These are phyloP conservation scores for Parasitella parasitica DNA, from an alignment of 371 early-diverging fungal species.

Conservation along the genomic window DNA sequence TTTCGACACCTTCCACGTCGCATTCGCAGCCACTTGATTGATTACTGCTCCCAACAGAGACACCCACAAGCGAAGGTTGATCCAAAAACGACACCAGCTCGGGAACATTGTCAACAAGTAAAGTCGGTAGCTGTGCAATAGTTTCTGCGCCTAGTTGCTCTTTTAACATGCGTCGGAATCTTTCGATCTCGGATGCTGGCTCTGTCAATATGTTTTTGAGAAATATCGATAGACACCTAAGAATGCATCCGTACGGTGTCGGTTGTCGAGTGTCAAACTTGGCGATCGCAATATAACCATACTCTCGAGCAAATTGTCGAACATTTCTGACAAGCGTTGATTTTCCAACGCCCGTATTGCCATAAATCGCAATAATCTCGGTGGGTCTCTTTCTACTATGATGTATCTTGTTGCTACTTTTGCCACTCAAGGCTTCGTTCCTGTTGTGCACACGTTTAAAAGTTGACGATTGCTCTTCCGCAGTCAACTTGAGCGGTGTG, in stretches of 20 bases:
- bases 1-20: slow-evolving; percentile 43
- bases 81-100: slow-evolving; percentile 34
- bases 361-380: slow-evolving; percentile 47
- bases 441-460: slow-evolving; percentile 17
- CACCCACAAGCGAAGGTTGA: slow-evolving; percentile 7
- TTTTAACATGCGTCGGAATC: slow-evolving; percentile 37
- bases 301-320: slow-evolving; percentile 41
- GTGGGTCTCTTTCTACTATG: slow-evolving; percentile 28
- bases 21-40: slow-evolving; percentile 12
- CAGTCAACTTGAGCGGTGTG: slow-evolving; percentile 5
- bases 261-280: slow-evolving; percentile 48
- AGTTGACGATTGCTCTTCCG: slow-evolving; percentile 5
- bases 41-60: background rate
- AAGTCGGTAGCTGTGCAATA: slow-evolving; percentile 32
- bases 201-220: slow-evolving; percentile 43
- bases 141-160: slow-evolving; percentile 38
- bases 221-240: slow-evolving; percentile 43
- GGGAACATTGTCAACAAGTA: slow-evolving; percentile 44
- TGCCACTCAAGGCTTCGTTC: background rate
- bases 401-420: background rate
- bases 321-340: slow-evolving; percentile 40
- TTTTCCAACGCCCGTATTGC: slow-evolving; percentile 48
- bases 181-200: slow-evolving; percentile 28
- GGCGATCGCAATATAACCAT: slow-evolving; percentile 47
- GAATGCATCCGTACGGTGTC: slow-evolving; percentile 46